A percentile compares a stretch with the other conserved stretches of the same genome.
Conservation (phyloP, 306 rosid species). For the Lablab purpureus region DNA sequence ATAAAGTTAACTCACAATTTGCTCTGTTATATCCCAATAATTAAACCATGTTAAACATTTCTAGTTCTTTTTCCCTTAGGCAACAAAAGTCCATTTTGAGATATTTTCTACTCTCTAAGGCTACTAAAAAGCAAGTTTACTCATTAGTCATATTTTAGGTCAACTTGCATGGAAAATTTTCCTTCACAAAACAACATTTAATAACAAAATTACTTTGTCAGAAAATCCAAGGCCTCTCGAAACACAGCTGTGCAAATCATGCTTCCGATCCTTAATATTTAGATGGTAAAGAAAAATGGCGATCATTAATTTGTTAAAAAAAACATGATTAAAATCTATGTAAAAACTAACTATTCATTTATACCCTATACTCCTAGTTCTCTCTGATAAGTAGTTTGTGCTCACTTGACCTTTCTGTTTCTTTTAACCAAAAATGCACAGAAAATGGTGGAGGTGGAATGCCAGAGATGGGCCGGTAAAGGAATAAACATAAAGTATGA, state of each 20-base stretch:
- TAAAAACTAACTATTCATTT: not conserved
- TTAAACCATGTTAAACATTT: slow-evolving; percentile 12
- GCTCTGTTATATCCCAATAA: slow-evolving; percentile 29
- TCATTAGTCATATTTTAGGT: slow-evolving; percentile 1
- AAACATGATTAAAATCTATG: not conserved
- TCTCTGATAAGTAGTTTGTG: slow-evolving; percentile 26
- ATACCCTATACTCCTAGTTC: not conserved
- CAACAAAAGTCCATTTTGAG: slow-evolving; percentile 2
- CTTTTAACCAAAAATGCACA: slow-evolving; percentile 32
- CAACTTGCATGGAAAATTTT: slow-evolving; percentile 27
- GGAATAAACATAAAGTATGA: slow-evolving; percentile 91
- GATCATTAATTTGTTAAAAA: not conserved
- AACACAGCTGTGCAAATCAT: not conserved
- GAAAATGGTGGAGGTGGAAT: slow-evolving; percentile 79
- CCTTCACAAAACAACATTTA: slow-evolving; percentile 16
- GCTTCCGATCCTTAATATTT: not conserved
- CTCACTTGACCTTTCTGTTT: not conserved
- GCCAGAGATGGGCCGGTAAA: slow-evolving; percentile 84
- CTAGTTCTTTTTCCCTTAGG: slow-evolving; percentile 7
- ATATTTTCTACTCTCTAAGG: not conserved
- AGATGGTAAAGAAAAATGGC: slow-evolving; percentile 8
- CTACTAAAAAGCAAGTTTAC: not conserved
- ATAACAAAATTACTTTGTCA: not conserved
- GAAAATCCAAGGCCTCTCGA: not conserved
- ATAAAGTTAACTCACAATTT: slow-evolving; percentile 25